Evolutionary conservation across 495 filamentous ascomycete genomes (phyloP), one percentile per base, ranked within the genome.

Genomic region (Penicillium robsamsonii): DNA sequence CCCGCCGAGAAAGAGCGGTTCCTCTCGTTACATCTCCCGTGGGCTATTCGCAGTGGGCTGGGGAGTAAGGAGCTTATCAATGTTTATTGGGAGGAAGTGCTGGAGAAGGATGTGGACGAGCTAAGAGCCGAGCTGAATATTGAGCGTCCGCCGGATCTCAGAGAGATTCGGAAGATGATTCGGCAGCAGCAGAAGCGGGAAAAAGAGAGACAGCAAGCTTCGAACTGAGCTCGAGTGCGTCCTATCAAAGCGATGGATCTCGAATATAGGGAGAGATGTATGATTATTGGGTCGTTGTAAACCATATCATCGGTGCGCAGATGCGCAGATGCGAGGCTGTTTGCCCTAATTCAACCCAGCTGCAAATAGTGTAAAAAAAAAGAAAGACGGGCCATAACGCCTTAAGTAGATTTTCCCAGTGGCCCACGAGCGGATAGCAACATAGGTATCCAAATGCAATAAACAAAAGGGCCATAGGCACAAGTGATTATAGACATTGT

Each of bases 81-180:
- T 76, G 89, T 98, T 8, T 98, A 96, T 61, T 98, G 95, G 95
- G 94, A 98, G 76, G 92, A 97, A 79, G 79, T 94, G 69, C 68
- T 98, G 65, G 87, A 92, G 75, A 88, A 84, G 58, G 86, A 93
- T 77, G 92, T 96, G 29, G 81, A 85, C 43, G 88, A 83, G 58
- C 62, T 97, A 64, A 78, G 94, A 61, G 61, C 50, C 13, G 80
- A 91, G 70, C 62, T 97, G 61, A 84, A 89, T 8, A 88, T 97
- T 50, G 91, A 97, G 75, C 84, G 78, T 64, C 95, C 95, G 56
- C 91, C 91, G 13, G 93, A 98, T 81, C 72, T 97, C 74, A 81
- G 94, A 56, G 82, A 85, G 43, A 92, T 90, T 13, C 77, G 94
- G 65, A 87, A 80, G 71, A 74, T 77, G 72, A 81, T 88, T 57